Evolutionary conservation across 1,139 yeast species (phyloP), one percentile per base, ranked within the genome.

Genomic region (Nakaseomyces bracarensis): DNA sequence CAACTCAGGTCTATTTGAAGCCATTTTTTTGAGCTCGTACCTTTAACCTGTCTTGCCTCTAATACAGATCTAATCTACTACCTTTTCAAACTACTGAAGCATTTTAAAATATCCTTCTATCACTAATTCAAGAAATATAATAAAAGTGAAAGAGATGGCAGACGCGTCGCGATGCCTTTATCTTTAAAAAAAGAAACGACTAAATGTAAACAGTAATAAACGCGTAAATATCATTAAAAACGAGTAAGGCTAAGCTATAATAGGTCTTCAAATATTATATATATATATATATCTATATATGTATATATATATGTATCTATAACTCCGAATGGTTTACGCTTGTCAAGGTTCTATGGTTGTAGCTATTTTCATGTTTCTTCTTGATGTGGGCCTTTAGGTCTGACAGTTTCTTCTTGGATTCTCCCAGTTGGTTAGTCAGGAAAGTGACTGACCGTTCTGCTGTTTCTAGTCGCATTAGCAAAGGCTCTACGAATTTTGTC

Each of bases 1-100:
- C 46, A 82, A 68, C 50, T 82, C 93, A 4, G 89, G 89, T 49
- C 85, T 70, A 4, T 76, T 67, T 43, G 79, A 69, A 1, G 82
- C 74, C 82, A 77, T 58, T 44, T 16, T 46, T 49, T 25, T 25
- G 13, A 9, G n/a, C n/a, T n/a, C 5, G n/a, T 13, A 9, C 28
- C 28, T 25, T 22, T 22, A 22, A 22, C 25, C 10, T 22, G 7
- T 7, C 7, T 7, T 10, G 7, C 25, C 25, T 22, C 10, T 22
- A 22, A 10, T 7, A 10, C 10, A 22, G 10, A 7, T 22, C 25
- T 25, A n/a, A n/a, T n/a, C n/a, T n/a, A n/a, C n/a, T n/a, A n/a
- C n/a, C n/a, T n/a, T n/a, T n/a, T n/a, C n/a, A n/a, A 22, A 22
- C 25, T 22, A 6, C 10, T 7, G 25, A 22, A 10, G 7, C 10